These are phyloP conservation scores for Adiantum capillusveneris DNA, from an alignment of 75 land plant species.

Conservation along the genomic window DNA sequence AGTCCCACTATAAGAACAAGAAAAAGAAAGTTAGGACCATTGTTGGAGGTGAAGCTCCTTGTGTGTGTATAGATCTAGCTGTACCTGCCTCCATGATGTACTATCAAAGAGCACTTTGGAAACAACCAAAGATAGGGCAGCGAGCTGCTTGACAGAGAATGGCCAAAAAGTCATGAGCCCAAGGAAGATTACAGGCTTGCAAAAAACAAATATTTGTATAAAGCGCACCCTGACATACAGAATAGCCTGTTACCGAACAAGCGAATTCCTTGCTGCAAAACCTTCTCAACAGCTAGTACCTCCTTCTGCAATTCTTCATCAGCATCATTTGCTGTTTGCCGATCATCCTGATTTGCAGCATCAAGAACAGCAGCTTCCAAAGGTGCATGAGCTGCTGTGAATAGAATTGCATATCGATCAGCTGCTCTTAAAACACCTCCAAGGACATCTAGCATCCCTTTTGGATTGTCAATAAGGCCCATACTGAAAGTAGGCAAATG, in stretches of 20 bases:
- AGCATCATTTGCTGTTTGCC: too few relatives aligned
- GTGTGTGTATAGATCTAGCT: neutral
- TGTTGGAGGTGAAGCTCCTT: neutral
- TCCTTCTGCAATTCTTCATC: too few relatives aligned
- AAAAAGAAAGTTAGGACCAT: neutral
- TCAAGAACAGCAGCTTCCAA: slow-evolving; percentile 46
- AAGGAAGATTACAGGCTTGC: neutral
- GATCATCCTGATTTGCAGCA: slow-evolving; percentile 10
- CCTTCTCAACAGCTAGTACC: too few relatives aligned
- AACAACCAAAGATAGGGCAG: slow-evolving; percentile 78
- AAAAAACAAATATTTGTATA: too few relatives aligned
- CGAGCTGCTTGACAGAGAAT: slow-evolving; percentile 27
- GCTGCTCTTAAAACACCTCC: slow-evolving; percentile 41
- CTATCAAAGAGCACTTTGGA: slow-evolving; percentile 52
- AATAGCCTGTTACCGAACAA: slow-evolving; percentile 31
- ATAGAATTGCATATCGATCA: slow-evolving; percentile 41
- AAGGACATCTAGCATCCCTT: slow-evolving; percentile 54
- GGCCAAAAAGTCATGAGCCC: neutral
- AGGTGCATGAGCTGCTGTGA: slow-evolving; percentile 65
- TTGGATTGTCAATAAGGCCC: slow-evolving; percentile 71
- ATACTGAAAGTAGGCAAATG: slow-evolving; percentile 50
- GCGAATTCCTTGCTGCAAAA: too few relatives aligned
- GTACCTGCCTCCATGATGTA: slow-evolving; percentile 97
- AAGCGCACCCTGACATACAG: slow-evolving; percentile 45
- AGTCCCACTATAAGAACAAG: slow-evolving; percentile 51